Base-by-base conservation (phyloP, 495 filamentous ascomycete genomes). In the Xylaria telfairii region DNA sequence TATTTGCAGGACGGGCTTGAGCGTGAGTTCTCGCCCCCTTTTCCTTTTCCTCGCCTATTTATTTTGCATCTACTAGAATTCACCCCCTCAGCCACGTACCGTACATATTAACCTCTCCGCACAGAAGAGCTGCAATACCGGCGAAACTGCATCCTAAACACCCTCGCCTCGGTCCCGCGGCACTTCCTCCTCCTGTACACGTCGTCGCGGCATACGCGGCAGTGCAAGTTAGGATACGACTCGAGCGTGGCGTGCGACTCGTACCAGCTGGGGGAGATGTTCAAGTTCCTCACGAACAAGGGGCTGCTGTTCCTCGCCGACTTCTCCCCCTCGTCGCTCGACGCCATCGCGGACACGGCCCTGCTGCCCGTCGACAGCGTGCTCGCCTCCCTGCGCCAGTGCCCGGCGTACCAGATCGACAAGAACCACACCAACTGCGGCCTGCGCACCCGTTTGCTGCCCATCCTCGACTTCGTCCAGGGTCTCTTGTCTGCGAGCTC, bases 201-300 rank as follows among this genome's bases (percentile, higher is more conserved):
- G 5, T 90, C 88, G 15, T 70, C 87, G 41, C 76, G 80, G 21
- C 80, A 87, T 49, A 74, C 82, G 26, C 85, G 84, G 6, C 90
- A 95, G 74, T 97, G 94, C 78, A 90, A 89, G 66, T 87, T 92
- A 0, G 92, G 92, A 47, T 93, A 95, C 75, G 91, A 90, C 68
- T 90, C 90, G 44, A 91, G 88, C 47, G 81, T 85, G 19, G 87
- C 91, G 70, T 97, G 94, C 78, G 94, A 97, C 79, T 89, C 90
- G 6, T 97, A 93, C 78, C 93, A 97, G 74, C 85, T 96, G 0
- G 94, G 94, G 19, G 92, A 96, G 80, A 93, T 94, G 85, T 80
- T 92, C 70, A 91, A 92, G 47, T 97, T 96, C 78, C 90, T 97
- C 32, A 76, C 85, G 5, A 83, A 86, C 62, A 89, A 76, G 78